phyloP scores from a whole-genome alignment of 768 basidiomycete genomes.

The Lactarius pseudohatsudake region DNA sequence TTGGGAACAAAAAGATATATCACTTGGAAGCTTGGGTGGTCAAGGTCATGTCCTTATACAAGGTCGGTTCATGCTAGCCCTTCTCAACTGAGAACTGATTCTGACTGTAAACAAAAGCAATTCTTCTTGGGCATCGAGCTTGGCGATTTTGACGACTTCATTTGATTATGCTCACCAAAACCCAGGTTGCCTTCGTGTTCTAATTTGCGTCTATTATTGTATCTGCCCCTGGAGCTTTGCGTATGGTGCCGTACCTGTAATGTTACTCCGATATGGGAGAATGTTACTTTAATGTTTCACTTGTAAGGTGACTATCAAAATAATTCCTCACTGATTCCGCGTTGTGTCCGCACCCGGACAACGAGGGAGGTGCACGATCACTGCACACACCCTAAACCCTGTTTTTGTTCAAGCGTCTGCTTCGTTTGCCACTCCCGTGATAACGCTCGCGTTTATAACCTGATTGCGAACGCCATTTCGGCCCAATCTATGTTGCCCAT shows the following conservation, averaged over 20 bases:
- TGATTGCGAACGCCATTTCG: background rate
- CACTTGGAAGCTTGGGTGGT: conserved; percentile 98
- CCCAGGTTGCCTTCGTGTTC: background rate
- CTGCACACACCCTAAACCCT: background rate
- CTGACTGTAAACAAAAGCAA: conserved; percentile 27
- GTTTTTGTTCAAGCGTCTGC: background rate
- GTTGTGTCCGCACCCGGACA: conserved; percentile 17
- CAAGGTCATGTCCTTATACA: conserved; percentile 90
- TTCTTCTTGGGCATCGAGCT: conserved; percentile 64
- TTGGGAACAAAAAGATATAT: conserved; percentile 90
- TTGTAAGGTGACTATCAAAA: background rate
- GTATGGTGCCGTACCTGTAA: background rate
- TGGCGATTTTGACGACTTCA: conserved; percentile 48
- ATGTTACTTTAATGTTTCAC: background rate
- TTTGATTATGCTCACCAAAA: conserved; percentile 9
- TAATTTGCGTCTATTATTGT: conserved; percentile 9
- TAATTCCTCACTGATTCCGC: conserved; percentile 1
- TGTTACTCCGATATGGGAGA: background rate
- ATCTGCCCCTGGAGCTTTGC: background rate
- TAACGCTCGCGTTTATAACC: background rate
- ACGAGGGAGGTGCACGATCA: conserved; percentile 11
- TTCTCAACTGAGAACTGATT: conserved; percentile 1
- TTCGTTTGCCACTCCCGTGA: no score
- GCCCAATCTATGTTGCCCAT: background rate
- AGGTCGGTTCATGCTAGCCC: conserved; percentile 46